Percentiles rank a stretch among this genome's conserved stretches.
Evolutionary conservation across 805 yeast species (phyloP).

Genomic region (Yarrowia phangngaensis): DNA sequence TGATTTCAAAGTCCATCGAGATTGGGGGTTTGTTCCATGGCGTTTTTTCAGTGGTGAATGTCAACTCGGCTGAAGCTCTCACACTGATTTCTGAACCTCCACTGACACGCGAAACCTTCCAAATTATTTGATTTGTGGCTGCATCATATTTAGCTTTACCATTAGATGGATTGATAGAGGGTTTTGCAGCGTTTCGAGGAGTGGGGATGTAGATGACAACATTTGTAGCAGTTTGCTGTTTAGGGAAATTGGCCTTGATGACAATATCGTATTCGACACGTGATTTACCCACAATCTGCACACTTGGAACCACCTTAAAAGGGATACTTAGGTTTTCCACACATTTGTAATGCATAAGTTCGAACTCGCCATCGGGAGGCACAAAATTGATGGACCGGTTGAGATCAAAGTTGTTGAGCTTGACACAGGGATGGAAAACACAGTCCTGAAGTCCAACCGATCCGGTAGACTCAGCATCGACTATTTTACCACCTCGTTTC

Average conservation of each 20-base stretch:
- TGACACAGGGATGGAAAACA: slow-evolving; percentile 84
- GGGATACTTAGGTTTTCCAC: slow-evolving; percentile 63
- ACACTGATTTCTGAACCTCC: slow-evolving; percentile 65
- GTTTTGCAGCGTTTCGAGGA: slow-evolving; percentile 57
- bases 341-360: slow-evolving; percentile 69
- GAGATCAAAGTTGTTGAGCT: slow-evolving; percentile 61
- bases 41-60: slow-evolving; percentile 35
- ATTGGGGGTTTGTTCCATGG: slow-evolving; percentile 76
- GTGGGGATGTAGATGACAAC: slow-evolving; percentile 65
- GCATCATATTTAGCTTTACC: slow-evolving; percentile 71
- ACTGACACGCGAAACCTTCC: slow-evolving; percentile 66
- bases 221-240: slow-evolving; percentile 58
- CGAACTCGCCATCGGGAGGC: slow-evolving; percentile 87
- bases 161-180: slow-evolving; percentile 45
- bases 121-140: slow-evolving; percentile 58
- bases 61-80: slow-evolving; percentile 50
- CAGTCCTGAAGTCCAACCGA: slow-evolving; percentile 65
- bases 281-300: slow-evolving; percentile 46
- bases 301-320: slow-evolving; percentile 58
- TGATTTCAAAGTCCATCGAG: slow-evolving; percentile 59
- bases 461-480: slow-evolving; percentile 38
- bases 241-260: slow-evolving; percentile 54
- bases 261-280: slow-evolving; percentile 56
- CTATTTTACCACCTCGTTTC: slow-evolving; percentile 31
- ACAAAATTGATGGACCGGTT: slow-evolving; percentile 64